phyloP scores from a whole-genome alignment of 805 yeast genomes.

The Sugiyamaella mastotermitis region DNA sequence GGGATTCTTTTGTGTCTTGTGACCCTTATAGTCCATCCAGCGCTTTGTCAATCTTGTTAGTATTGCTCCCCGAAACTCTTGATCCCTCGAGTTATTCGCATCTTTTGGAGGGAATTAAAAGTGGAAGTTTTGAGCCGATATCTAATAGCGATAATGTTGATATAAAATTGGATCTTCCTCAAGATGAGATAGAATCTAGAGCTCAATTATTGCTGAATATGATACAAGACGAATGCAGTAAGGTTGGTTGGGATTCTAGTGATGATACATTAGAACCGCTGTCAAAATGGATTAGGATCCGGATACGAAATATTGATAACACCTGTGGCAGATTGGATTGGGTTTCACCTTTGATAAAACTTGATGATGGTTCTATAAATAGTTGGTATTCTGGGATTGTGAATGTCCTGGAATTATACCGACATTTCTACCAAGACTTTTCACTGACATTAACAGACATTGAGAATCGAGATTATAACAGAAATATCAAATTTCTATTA shows the following conservation, averaged over 20 bases:
- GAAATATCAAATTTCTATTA: conserved; percentile 18
- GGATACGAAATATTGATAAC: conserved; percentile 26
- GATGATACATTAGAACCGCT: not conserved
- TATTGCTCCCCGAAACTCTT: conserved; percentile 27
- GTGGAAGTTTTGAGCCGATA: conserved; percentile 3
- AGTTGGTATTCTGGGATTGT: conserved; percentile 29
- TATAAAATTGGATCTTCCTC: not conserved
- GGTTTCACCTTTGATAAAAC: conserved; percentile 8
- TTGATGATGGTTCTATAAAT: conserved; percentile 14
- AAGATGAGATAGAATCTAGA: not conserved
- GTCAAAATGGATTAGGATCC: conserved; percentile 22
- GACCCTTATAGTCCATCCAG: conserved; percentile 20
- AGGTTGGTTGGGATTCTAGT: not conserved
- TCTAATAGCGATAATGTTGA: too few relatives aligned
- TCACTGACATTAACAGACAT: conserved; percentile 5
- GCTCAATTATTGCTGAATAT: not conserved
- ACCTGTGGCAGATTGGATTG: conserved; percentile 17
- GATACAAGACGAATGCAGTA: not conserved
- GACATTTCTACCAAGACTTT: conserved; percentile 10
- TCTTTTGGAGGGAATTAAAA: conserved; percentile 10
- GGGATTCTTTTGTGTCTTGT: conserved; percentile 10
- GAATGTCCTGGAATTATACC: conserved; percentile 21
- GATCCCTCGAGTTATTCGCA: conserved; percentile 18
- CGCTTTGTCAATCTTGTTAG: conserved; percentile 26
- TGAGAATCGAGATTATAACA: conserved; percentile 18